Evolutionary conservation across 2,329 filamentous ascomycete genomes (phyloP), one percentile per base, ranked within the genome.

Genomic region (Passalora sequoiae): DNA sequence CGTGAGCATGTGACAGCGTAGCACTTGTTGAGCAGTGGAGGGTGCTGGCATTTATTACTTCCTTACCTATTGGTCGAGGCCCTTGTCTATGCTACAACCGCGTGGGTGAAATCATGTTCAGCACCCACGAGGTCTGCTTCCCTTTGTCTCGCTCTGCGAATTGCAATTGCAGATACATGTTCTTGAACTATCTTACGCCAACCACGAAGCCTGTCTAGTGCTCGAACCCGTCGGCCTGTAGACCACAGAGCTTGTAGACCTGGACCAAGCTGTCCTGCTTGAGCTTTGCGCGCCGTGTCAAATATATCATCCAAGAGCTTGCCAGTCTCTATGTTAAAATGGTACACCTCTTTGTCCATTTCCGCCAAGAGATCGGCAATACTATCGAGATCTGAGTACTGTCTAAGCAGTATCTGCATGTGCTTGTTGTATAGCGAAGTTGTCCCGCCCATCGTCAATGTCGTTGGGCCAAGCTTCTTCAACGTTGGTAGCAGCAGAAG

Each of bases 351-450:
- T 24, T 74, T 68, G 29, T 76, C 73, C 83, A 87, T 86, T 65
- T 86, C 82, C 30, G 74, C 69, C 4, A 86, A 65, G 1, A 83
- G 60, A 3, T 71, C 66, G 38, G 80, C 64, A 17, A 84, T 75
- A 1, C 70, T 70, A 3, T 58, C 51, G 2, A 78, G 69, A 55
- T 86, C 78, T 16, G 77, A 73, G 50, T 78, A 76, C 8, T 77
- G 75, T 24, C 67, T 63, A 78, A 82, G 86, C 43, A 79, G 69
- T 16, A 82, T 73, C 10, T 70, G 64, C 17, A 86, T 70, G 24
- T 88, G 72, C 37, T 78, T 71, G 58, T 84, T 81, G 69, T 86
- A 89, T 30, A 89, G 77, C 0, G 75, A 69, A 0, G 83, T 84
- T 13, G 80, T 81, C 4, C 78, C 81, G 36, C 84, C 85, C 1